phyloP scores from a whole-genome alignment of 129 eudicot genomes.

The Flaveria bidentis region DNA sequence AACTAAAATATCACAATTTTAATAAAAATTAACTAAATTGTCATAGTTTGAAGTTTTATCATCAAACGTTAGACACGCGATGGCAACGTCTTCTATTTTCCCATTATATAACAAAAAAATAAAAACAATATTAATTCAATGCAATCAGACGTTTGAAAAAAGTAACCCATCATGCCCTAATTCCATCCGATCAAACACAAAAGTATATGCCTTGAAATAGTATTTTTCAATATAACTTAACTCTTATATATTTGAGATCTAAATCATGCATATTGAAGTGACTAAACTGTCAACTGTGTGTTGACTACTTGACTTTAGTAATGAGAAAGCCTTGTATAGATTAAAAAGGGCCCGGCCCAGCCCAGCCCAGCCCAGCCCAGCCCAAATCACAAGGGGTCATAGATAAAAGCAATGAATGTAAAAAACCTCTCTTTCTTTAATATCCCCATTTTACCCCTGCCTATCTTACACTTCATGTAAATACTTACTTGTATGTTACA shows the following conservation, averaged over 20 bases:
- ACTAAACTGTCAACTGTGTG: neutral
- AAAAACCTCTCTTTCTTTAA: constrained; percentile 30
- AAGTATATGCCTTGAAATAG: too few species aligned
- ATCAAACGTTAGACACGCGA: too few species aligned
- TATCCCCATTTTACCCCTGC: constrained; percentile 39
- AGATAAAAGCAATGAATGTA: constrained; percentile 35
- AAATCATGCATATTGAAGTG: neutral
- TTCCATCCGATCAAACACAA: too few species aligned
- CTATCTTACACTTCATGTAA: constrained; percentile 56
- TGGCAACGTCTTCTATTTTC: too few species aligned
- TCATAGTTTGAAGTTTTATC: too few species aligned
- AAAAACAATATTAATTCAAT: too few species aligned
- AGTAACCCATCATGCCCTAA: too few species aligned
- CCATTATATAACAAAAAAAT: too few species aligned
- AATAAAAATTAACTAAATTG: too few species aligned
- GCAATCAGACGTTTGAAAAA: too few species aligned
- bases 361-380: neutral
- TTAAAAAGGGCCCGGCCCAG: neutral
- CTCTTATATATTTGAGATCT: neutral
- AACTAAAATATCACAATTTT: too few species aligned
- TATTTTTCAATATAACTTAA: neutral
- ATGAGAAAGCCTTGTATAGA: constrained; percentile 6
- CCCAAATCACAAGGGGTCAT: constrained; percentile 21
- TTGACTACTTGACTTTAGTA: neutral
- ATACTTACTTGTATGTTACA: constrained; percentile 53